Percentiles rank a stretch among this genome's conserved stretches.
Conservation (phyloP, 73 alveolate species). For the Tetrahymena elliotti region DNA sequence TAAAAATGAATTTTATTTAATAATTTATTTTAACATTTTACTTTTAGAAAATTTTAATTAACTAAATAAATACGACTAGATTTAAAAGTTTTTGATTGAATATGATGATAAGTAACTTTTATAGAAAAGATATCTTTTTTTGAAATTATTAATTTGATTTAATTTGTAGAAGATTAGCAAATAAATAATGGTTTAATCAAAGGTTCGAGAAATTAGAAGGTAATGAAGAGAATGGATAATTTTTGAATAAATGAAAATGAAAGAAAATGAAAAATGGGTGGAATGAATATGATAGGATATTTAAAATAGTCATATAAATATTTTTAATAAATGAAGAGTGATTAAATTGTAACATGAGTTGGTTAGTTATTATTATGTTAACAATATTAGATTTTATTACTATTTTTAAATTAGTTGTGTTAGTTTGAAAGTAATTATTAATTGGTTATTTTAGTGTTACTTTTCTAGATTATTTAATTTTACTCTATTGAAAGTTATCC, state of each 20-base stretch:
- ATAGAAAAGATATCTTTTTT: not conserved
- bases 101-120: not conserved
- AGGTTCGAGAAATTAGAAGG: too few relatives aligned
- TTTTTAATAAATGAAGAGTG: not conserved
- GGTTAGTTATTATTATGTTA: not conserved
- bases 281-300: not conserved
- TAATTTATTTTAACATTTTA: too few relatives aligned
- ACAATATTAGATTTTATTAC: not conserved
- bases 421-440: not conserved
- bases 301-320: not conserved
- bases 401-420: not conserved
- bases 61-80: not conserved
- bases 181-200: too few relatives aligned
- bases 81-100: not conserved
- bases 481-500: not conserved
- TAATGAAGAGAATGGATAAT: too few relatives aligned
- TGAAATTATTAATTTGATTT: too few relatives aligned
- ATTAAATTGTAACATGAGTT: not conserved
- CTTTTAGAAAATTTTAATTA: too few relatives aligned
- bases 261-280: not conserved
- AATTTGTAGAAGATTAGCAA: too few relatives aligned
- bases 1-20: too few relatives aligned
- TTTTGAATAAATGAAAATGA: not conserved
- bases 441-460: not conserved
- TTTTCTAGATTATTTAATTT: not conserved